Base-by-base conservation (phyloP, 2,329 filamentous ascomycete species). In the Phialophora chinensis region DNA sequence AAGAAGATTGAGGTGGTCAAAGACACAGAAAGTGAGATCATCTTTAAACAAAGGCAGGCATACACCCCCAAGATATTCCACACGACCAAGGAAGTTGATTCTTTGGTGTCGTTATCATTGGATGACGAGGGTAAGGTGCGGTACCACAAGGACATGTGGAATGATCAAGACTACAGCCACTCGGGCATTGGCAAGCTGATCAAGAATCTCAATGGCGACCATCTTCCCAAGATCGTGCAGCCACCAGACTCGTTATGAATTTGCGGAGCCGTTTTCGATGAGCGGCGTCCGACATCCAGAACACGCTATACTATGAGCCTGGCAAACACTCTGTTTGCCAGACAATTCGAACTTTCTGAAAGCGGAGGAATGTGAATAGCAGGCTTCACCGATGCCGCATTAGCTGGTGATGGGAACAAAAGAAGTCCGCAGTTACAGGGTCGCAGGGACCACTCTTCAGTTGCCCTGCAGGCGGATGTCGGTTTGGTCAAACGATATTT, bases 121-220 rank as follows among this genome's bases (percentile, higher is more conserved):
- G 77, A 80, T 63, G 77, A 78, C 35, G 61, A 75, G 62, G 76
- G 75, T 1, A 82, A 79, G 65, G 79, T 82, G 23, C 76, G 77
- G 47, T 83, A 82, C 72, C 80, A 84, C 69, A 83, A 83, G 71
- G 81, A 84, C 66, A 79, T 80, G 79, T 83, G 81, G 81, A 82
- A 83, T 62, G 75, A 80, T 68, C 82, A 83, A 69, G 80, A 83
- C 63, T 83, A 83, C 70, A 79, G 74, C 35, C 80, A 83, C 72
- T 77, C 80, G 57, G 81, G 81, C 5, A 63, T 83, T 17, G 81
- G 81, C 2, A 83, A 80, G 72, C 63, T 81, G 17, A 77, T 84
- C 71, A 84, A 85, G 75, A 81, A 77, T 63, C 63, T 84, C 66
- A 84, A 85, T 73, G 82, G 83, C 8, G 79, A 82, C 66, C 73